Base-by-base conservation (phyloP, 2,329 filamentous ascomycete species). In the Paecilomyces sp. region DNA sequence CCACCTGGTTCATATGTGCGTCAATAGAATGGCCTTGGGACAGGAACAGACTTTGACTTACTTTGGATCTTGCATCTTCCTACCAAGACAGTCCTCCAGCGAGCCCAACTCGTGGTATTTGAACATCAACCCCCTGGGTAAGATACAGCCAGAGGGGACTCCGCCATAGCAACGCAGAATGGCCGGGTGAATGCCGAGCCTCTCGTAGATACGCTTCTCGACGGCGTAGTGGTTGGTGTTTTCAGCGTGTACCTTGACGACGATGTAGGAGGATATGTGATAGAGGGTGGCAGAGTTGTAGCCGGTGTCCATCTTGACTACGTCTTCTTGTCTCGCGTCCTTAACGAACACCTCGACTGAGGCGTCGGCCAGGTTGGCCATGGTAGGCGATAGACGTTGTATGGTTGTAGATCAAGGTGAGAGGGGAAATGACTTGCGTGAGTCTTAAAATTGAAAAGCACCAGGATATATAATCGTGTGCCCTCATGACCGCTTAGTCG, bases 161-260 rank as follows among this genome's bases (percentile, higher is more conserved):
- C 41, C 55, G 8, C 55, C 55, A 1, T 22, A 47, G 55, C 5
- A 56, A 9, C 34, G 12, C 30, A 56, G 31, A 33, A 56, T 56
- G 9, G 7, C n/a, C 28, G 25, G 25, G 13, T 56, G 31, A 12
- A 25, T 11, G 11, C 55, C 55, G 12, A 56, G 28, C 31, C 55
- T 34, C 31, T 56, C 55, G 15, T 56, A 56, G n/a, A 56, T 56
- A 13, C 28, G 28, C 31, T 56, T 56, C 22, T 56, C 55, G 18
- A 56, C n/a, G 11, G 7, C 55, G 31, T 56, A 33, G 33, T 34
- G 36, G 7, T 25, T 34, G 12, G 15, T 18, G 15, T 47, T 15
- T 13, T 15, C 9, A 12, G 11, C 36, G n/a, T 41, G 24, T 9
- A 56, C 13, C 31, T 56, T 56, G 55, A 56, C 25, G 11, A 18